phyloP scores from a whole-genome alignment of 441 rosid species.

The Populus hybrid region DNA sequence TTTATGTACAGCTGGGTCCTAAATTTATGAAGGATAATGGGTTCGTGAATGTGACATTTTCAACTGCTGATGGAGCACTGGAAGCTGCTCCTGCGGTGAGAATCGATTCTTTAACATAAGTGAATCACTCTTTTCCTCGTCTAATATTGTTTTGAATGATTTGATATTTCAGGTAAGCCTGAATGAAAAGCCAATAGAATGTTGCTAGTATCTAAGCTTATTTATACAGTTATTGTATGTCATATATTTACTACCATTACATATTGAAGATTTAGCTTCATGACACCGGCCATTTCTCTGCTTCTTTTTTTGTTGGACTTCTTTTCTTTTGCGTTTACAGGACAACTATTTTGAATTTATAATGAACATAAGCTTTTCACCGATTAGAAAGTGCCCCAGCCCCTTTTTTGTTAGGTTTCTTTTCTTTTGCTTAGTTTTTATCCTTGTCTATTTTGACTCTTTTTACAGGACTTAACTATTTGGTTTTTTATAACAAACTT shows the following conservation, averaged over 20 bases:
- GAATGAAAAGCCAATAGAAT: neutral
- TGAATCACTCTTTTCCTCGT: neutral
- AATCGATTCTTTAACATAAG: conserved; percentile 3
- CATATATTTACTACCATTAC: neutral
- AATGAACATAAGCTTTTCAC: neutral
- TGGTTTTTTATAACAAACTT: neutral
- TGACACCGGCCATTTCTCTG: neutral
- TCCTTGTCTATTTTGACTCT: neutral
- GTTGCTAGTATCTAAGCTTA: neutral
- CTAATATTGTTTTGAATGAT: neutral
- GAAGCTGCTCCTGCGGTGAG: conserved; percentile 99
- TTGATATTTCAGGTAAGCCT: too few relatives aligned
- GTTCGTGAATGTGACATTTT: conserved; percentile 70
- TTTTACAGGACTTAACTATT: neutral
- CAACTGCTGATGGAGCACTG: conserved; percentile 95
- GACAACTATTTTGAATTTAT: neutral
- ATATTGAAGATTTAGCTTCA: neutral
- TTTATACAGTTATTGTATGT: neutral
- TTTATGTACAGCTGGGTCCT: conserved; percentile 70
- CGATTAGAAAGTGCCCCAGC: neutral
- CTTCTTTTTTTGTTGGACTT: neutral
- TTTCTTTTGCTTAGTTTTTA: neutral
- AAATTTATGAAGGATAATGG: conserved; percentile 86
- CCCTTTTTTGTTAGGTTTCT: neutral
- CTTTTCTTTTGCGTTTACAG: neutral